Evolutionary conservation across 2,329 filamentous ascomycete genomes (phyloP), one percentile per base, ranked within the genome.

Genomic region (Hypoxylon sp.): DNA sequence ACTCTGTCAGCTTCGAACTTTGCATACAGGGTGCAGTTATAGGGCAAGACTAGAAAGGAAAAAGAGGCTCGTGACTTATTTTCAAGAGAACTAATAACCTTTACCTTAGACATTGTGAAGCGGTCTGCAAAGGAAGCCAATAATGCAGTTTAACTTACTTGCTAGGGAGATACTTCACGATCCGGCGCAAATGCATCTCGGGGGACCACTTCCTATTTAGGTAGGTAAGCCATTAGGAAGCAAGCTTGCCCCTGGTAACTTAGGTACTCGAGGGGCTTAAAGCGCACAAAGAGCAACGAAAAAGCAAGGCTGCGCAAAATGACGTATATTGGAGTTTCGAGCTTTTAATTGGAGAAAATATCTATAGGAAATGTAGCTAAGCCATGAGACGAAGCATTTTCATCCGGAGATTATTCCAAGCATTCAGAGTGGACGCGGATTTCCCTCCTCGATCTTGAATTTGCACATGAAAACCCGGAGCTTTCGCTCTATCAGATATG

Each of bases 21-120:
- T 25, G 45, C 49, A 50, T 28, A 13, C 49, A 38, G 25, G 50
- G 36, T 51, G 21, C 34, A 14, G 9, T 52, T 57, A 38, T 49
- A 56, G 9, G 55, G 30, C 51, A n/a, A 51, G 43, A 38, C 38
- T 52, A 57, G 11, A 28, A 67, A 66, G 30, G 28, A 34, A 50
- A 66, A 59, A 14, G 30, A 53, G 60, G 38, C 67, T 63, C 64
- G 64, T 70, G 67, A 70, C 64, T 46, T 34, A 34, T 36, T 62
- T 57, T 56, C 34, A 28, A 48, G 13, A 36, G 36, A 34, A 34
- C 57, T 62, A 67, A 45, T 19, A 30, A 17, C 13, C 14, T 3
- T 45, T 21, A 7, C 21, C 30, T 30, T 51, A 57, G 48, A 36
- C 23, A 58, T 11, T 32, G 36, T 14, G 64, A 63, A 51, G 64